Percentiles rank a stretch among this genome's conserved stretches.
Evolutionary conservation across 2,329 filamentous ascomycete genomes (phyloP).

Genomic region (Monosporascus ibericus): DNA sequence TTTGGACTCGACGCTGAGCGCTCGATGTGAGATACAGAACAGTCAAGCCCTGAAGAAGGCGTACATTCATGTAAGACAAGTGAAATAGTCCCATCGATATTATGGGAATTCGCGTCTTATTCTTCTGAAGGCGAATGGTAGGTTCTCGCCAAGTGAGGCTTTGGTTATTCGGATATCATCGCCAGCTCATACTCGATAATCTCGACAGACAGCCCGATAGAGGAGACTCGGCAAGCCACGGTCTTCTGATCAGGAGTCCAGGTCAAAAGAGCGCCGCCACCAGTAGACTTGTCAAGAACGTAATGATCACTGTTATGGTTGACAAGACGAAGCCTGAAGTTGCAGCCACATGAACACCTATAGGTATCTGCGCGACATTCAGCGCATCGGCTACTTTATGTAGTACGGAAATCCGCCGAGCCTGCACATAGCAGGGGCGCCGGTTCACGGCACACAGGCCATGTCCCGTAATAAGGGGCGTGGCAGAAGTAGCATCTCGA

Average conservation of each 20-base stretch:
- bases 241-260: constrained; percentile 31
- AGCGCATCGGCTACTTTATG: constrained; percentile 28
- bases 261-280: constrained; percentile 30
- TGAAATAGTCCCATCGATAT: too few species aligned
- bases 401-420: constrained; percentile 36
- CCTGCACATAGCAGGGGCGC: constrained; percentile 23
- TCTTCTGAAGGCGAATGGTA: too few species aligned
- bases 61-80: too few species aligned
- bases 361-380: constrained; percentile 36
- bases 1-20: too few species aligned
- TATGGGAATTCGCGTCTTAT: too few species aligned
- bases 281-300: constrained; percentile 34
- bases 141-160: too few species aligned
- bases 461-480: constrained; percentile 29
- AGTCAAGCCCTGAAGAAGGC: too few species aligned
- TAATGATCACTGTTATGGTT: constrained; percentile 47
- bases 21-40: too few species aligned
- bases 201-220: too few species aligned
- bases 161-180: too few species aligned
- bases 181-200: too few species aligned
- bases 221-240: too few species aligned
- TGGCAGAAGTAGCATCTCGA: constrained; percentile 32
- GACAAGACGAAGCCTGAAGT: constrained; percentile 39
- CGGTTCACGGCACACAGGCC: constrained; percentile 21
- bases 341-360: constrained; percentile 41